Conservation (phyloP, 2,329 filamentous ascomycete genomes). For the Phoma sp. region DNA sequence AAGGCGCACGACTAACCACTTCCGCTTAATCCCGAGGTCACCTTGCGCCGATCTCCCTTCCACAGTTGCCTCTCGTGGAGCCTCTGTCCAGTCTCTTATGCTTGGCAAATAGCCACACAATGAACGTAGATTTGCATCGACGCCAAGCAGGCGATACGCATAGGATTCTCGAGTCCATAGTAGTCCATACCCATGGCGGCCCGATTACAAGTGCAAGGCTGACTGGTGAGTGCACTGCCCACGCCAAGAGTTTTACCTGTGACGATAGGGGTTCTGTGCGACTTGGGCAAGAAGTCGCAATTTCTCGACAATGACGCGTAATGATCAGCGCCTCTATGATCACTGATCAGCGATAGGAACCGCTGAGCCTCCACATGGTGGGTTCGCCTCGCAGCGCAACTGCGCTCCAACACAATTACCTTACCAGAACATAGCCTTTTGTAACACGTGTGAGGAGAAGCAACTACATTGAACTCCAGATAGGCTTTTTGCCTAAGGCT, state of each 20-base stretch:
- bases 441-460: constrained; percentile 3
- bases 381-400: neutral
- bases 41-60: constrained; percentile 10
- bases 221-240: constrained; percentile 9
- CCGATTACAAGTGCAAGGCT: constrained; percentile 8
- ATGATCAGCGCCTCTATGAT: constrained; percentile 7
- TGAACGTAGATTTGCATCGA: constrained; percentile 1
- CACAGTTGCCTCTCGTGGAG: constrained; percentile 10
- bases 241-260: neutral
- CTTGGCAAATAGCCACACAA: constrained; percentile 8
- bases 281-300: constrained; percentile 13
- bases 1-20: constrained; percentile 8
- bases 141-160: constrained; percentile 11
- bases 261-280: constrained; percentile 3
- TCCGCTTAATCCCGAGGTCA: constrained; percentile 9
- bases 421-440: constrained; percentile 1
- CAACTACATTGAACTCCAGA: constrained; percentile 20
- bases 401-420: neutral
- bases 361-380: constrained; percentile 1
- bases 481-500: constrained; percentile 34
- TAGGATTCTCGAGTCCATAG: neutral
- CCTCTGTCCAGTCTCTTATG: constrained; percentile 4
- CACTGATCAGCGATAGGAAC: constrained; percentile 4
- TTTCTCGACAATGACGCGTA: constrained; percentile 9
- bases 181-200: neutral